These are phyloP conservation scores for Clohesyomyces aquaticus DNA, from an alignment of 495 filamentous ascomycete species.

Conservation along the genomic window DNA sequence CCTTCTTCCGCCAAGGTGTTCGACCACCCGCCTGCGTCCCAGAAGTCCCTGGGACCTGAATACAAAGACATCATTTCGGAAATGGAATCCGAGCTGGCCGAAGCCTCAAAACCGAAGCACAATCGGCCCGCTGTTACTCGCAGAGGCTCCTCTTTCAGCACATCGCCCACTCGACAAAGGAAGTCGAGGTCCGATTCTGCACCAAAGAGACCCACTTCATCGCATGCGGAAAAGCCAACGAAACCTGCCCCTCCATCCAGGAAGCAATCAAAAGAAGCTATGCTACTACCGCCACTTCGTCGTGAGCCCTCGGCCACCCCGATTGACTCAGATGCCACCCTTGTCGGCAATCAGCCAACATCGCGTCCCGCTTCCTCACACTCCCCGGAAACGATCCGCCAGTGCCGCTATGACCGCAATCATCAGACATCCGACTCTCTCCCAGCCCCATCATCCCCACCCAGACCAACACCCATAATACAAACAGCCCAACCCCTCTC, in stretches of 20 bases:
- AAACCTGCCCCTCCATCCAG: slow-evolving; percentile 13
- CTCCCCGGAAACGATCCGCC: neutral
- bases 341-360: slow-evolving; percentile 15
- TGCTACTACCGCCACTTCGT: neutral
- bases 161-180: slow-evolving; percentile 22
- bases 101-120: slow-evolving; percentile 10
- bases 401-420: neutral
- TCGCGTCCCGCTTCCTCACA: neutral
- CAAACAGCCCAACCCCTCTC: neutral
- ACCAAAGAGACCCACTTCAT: slow-evolving; percentile 13
- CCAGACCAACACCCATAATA: neutral
- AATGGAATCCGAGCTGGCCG: slow-evolving; percentile 28
- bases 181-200: slow-evolving; percentile 29
- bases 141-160: slow-evolving; percentile 23
- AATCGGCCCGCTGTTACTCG: slow-evolving; percentile 16
- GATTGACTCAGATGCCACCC: slow-evolving; percentile 23
- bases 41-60: slow-evolving; percentile 7
- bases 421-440: slow-evolving; percentile 16
- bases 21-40: neutral
- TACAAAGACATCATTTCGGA: slow-evolving; percentile 33
- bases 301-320: slow-evolving; percentile 9
- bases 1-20: slow-evolving; percentile 1
- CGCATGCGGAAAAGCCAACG: neutral
- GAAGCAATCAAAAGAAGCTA: slow-evolving; percentile 14
- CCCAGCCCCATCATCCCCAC: neutral